Evolutionary conservation across 306 rosid genomes (phyloP), one percentile per base, ranked within the genome.

Genomic region (Cicer judaicum): DNA sequence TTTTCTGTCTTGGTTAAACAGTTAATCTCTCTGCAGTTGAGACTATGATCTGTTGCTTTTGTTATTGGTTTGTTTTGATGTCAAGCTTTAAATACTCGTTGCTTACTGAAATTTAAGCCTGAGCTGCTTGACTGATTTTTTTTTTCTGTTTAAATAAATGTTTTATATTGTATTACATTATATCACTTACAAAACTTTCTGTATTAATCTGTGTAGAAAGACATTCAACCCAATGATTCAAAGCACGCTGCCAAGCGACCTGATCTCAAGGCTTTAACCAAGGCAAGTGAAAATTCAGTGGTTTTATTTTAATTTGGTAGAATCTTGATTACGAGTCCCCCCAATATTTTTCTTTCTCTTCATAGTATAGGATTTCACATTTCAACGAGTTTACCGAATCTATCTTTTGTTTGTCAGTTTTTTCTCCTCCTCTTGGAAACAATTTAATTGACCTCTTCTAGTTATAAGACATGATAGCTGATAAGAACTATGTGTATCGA

Each of bases 191-290:
- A 38, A 11, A 50, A 7, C 39, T 46, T 59, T 1, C 7, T 57
- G 16, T 39, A 24, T 64, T 54, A 43, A 53, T 64, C 46, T 80
- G 55, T 78, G 68, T 80, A 88, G 94, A 82, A 83, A 72, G 70
- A 8, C 12, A 44, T 64, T 41, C 59, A 36, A 5, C 24, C 15
- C 12, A 81, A 75, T 49, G 88, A 75, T 13, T 40, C 42, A 38
- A 89, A 92, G 84, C 24, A 0, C 39, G 8, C 61, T 5, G 85
- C 90, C 2, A 89, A 92, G 80, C 87, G 99, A 62, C 99, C 97
- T 52, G 99, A 94, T 89, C 77, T 94, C 80, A 94, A 94, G 87
- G 97, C 97, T 12, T 7, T 90, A 72, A 59, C 93, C 8, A 85
- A 90, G 96, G 97, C 78, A 86, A 86, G 92, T 87, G 38, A 52